Base-by-base conservation (phyloP, 148 eudicot species). In the Rhododendron kiyosumense region DNA sequence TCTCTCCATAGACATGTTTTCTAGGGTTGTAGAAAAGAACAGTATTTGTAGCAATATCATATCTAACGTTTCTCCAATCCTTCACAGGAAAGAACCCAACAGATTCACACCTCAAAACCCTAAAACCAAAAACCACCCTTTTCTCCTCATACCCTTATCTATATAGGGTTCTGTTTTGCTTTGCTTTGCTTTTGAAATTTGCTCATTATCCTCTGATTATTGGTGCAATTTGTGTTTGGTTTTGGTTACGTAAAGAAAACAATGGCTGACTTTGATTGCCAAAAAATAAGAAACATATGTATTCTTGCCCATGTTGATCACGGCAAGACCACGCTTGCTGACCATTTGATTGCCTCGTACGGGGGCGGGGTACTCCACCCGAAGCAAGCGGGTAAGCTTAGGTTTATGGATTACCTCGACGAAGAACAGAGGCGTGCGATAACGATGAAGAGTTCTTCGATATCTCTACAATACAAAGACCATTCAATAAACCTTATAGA, bases 291-390 rank as follows among this genome's bases (percentile, higher is more conserved):
- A 74, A 96, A 96, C 80, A 96, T 95, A 76, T 96, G 99, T 85
- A 96, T 96, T 32, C 95, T 96, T 78, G 99, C 98, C 11, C 98
- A 96, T 83, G 99, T 96, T 74, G 99, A 96, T 83, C 99, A 96
- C 84, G 99, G 99, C 1, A 96, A 96, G 80, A 96, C 99, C 36
- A 96, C 99, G 0, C 91, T 96, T 41, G 99, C 99, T 17, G 99
- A 95, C 87, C 98, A 96, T 83, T 86, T 96, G n/a, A 96, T 96
- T 71, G 97, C 98, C 11, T 86, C 92, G 3, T 90, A 81, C 81
- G 98, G 97, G 7, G 99, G 96, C 11, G 98, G 94, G 0, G 92
- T 96, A 46, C 89, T 95, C 48, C 98, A 95, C 83, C 97, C 93
- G 0, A 95, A 93, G 90, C 99, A 95, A 93, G 98, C 99, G 7